A percentile compares a stretch with the other conserved stretches of the same genome.
These are phyloP conservation scores for Elsinoe fawcettii DNA, from an alignment of 2,329 filamentous ascomycete genomes.

Conservation along the genomic window DNA sequence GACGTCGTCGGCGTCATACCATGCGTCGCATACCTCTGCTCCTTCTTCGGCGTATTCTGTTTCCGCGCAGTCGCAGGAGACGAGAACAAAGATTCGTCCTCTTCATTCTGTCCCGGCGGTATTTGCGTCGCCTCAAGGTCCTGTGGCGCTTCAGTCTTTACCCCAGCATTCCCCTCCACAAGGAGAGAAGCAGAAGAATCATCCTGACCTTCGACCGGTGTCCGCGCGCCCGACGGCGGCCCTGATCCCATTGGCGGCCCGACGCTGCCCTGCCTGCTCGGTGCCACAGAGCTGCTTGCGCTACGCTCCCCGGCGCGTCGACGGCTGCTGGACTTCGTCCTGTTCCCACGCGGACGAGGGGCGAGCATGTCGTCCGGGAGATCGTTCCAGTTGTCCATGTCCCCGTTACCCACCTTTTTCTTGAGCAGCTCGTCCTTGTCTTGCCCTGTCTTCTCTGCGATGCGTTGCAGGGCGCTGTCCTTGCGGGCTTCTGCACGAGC, in stretches of 20 bases:
- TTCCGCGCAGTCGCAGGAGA: neutral
- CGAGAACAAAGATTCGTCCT: neutral
- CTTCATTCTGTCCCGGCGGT: neutral
- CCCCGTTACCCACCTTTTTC: constrained; percentile 46
- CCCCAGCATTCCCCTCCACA: neutral
- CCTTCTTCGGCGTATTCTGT: neutral
- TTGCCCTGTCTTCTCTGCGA: constrained; percentile 45
- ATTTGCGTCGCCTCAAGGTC: constrained; percentile 1
- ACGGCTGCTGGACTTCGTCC: constrained; percentile 9
- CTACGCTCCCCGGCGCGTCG: constrained; percentile 8
- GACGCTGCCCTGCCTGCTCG: neutral
- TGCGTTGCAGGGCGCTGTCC: constrained; percentile 43
- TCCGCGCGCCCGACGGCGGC: constrained; percentile 10
- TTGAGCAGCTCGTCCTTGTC: constrained; percentile 27
- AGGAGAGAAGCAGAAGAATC: neutral
- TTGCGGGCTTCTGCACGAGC: constrained; percentile 44
- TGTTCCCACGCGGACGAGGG: neutral
- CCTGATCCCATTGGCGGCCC: constrained; percentile 1
- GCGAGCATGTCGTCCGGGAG: constrained; percentile 20
- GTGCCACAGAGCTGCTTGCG: constrained; percentile 12
- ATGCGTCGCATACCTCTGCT: neutral
- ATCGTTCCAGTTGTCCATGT: constrained; percentile 20
- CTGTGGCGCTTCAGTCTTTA: constrained; percentile 10
- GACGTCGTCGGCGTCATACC: constrained; percentile 46
- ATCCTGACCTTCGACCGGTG: constrained; percentile 13